Evolutionary conservation across 495 filamentous ascomycete species (phyloP), one percentile per base, ranked within the genome.

Genomic region (Xylaria curta): DNA sequence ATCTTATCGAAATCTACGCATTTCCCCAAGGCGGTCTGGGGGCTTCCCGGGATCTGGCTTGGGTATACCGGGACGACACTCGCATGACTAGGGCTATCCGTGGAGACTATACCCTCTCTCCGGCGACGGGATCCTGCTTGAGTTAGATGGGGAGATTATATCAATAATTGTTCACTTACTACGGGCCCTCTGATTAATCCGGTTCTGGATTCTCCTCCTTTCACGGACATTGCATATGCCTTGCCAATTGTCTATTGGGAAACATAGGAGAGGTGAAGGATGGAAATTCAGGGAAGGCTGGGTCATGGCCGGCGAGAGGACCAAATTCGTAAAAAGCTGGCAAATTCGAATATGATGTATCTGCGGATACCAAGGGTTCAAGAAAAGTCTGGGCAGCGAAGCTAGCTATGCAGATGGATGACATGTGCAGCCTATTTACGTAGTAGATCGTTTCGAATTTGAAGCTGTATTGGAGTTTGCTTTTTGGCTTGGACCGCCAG

Each of bases 141-240:
- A 10, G 31, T 66, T 53, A 66, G 63, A 9, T 9, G 47, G 12
- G 19, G 21, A 7, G 0, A 4, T 33, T 33, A 24, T 33, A 31
- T 3, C 26, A 19, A 4, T 9, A 44, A 24, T 19, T 7, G 19
- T n/a, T 17, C 26, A 53, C 63, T 28, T 53, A 65, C 62, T 19
- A 4, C 44, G 63, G 15, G 44, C 31, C 24, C 63, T 66, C 17
- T 66, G 63, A 12, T 66, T 66, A 10, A 66, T 66, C 46, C 63
- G 63, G 17, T 66, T 66, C 28, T 66, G 63, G 5, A 66, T 51
- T 38, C 28, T 66, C 15, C 63, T 66, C n/a, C 63, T 51, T 40
- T 66, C 63, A n/a, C 31, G 26, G 4, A 46, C 13, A 38, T 51
- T 40, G n/a, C 26, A 13, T 13, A 66, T 51, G 15, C 44, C 63